phyloP scores from a whole-genome alignment of 2,329 filamentous ascomycete genomes.

The Ophiostoma quercus region DNA sequence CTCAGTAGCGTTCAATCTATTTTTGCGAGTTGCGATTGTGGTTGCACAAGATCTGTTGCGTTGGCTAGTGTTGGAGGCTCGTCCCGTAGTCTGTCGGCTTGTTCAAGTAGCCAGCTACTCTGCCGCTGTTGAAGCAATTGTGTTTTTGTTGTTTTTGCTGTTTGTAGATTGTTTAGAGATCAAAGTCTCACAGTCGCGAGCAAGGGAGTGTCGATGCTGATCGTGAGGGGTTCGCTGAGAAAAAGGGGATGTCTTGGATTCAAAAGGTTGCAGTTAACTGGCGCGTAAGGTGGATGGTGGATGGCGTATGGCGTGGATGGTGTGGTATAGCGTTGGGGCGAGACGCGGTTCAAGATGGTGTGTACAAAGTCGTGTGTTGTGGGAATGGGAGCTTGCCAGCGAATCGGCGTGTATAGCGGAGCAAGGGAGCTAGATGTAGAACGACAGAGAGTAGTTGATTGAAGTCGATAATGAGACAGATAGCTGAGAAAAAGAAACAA shows the following conservation, averaged over 20 bases:
- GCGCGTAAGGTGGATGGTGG: slow-evolving; percentile 6
- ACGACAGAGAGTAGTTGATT: neutral
- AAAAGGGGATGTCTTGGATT: slow-evolving; percentile 9
- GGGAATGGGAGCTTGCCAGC: neutral
- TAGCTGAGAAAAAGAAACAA: neutral
- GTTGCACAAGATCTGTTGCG: neutral
- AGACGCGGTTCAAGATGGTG: slow-evolving; percentile 16
- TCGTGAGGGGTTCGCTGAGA: slow-evolving; percentile 5
- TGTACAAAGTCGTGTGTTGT: neutral
- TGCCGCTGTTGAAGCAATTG: neutral
- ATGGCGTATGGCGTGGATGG: slow-evolving; percentile 3
- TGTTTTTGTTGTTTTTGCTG: neutral
- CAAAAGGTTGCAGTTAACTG: neutral
- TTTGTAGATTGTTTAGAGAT: neutral
- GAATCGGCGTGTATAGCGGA: slow-evolving; percentile 14
- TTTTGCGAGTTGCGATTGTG: neutral
- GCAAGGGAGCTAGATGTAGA: slow-evolving; percentile 1
- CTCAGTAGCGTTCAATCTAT: neutral
- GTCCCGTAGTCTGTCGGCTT: neutral
- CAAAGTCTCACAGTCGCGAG: neutral
- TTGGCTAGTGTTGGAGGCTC: neutral
- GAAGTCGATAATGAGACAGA: neutral
- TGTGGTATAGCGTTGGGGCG: neutral
- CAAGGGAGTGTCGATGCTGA: neutral
- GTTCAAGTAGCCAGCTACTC: neutral